A percentile compares a stretch with the other conserved stretches of the same genome.
Conservation (phyloP, 192 early-diverging fungal species). For the Backusella morwellensis region DNA sequence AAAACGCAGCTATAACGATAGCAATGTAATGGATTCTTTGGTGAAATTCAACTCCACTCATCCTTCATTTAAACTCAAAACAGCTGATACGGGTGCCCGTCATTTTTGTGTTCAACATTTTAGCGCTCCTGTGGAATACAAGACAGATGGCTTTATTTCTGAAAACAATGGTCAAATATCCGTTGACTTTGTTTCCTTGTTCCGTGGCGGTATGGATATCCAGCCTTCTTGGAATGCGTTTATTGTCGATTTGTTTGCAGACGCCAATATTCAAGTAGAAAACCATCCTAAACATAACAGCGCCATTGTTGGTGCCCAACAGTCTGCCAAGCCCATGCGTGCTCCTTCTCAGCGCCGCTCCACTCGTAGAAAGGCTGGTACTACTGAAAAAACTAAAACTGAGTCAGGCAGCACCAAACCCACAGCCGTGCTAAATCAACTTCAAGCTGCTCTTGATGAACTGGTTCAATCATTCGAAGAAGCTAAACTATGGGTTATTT, state of each 20-base stretch:
- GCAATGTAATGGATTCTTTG: conserved; percentile 31
- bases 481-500: conserved; percentile 78
- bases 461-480: conserved; percentile 72
- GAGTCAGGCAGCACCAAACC: neutral
- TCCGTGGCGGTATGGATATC: conserved; percentile 58
- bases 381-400: neutral
- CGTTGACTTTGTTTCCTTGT: conserved; percentile 82
- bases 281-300: conserved; percentile 67
- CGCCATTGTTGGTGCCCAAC: conserved; percentile 70
- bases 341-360: conserved; percentile 62
- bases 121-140: conserved; percentile 70
- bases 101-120: conserved; percentile 76
- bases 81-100: conserved; percentile 28
- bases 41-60: conserved; percentile 34
- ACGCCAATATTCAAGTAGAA: conserved; percentile 65
- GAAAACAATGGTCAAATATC: conserved; percentile 69
- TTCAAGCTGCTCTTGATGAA: conserved; percentile 68
- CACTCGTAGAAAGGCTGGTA: conserved; percentile 21
- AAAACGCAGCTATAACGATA: conserved; percentile 41
- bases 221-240: conserved; percentile 70
- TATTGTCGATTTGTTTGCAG: conserved; percentile 70
- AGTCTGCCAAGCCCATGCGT: conserved; percentile 68
- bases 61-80: conserved; percentile 39
- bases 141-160: conserved; percentile 68
- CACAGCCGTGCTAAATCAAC: conserved; percentile 47